phyloP scores from a whole-genome alignment of 306 rosid species.

The Sicyos edulis region DNA sequence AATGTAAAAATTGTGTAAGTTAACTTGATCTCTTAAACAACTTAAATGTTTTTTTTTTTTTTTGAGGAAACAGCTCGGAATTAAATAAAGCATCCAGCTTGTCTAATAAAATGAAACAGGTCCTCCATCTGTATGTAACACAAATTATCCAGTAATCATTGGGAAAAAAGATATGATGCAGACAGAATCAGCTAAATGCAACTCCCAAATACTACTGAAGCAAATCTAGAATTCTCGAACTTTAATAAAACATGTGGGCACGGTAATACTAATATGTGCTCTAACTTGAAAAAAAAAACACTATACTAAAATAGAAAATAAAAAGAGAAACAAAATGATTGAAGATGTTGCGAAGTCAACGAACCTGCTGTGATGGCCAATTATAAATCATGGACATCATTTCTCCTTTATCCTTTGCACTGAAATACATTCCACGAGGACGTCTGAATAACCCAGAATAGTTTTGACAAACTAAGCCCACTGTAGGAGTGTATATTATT shows the following conservation, averaged over 20 bases:
- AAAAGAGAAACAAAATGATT: conserved; percentile 10
- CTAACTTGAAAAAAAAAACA: not conserved
- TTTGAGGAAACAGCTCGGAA: too few species aligned
- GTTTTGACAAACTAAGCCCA: conserved; percentile 92
- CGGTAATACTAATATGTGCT: not conserved
- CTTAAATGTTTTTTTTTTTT: too few species aligned
- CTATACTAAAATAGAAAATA: not conserved
- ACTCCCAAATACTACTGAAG: not conserved
- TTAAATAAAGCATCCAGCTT: not conserved
- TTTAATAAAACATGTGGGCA: not conserved
- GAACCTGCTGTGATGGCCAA: conserved; percentile 83
- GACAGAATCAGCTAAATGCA: not conserved
- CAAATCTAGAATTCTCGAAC: not conserved
- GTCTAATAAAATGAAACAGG: not conserved
- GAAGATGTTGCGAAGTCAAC: not conserved
- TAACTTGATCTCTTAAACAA: too few species aligned
- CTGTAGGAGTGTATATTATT: conserved; percentile 92
- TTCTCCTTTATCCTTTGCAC: conserved; percentile 98
- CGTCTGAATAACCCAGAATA: conserved; percentile 96
- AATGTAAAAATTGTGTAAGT: too few species aligned
- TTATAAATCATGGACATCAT: conserved; percentile 99
- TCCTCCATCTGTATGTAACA: not conserved
- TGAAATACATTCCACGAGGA: conserved; percentile 98
- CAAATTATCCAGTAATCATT: not conserved
- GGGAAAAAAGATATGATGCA: not conserved